A percentile compares a stretch with the other conserved stretches of the same genome.
Conservation (phyloP, 1,284 basidiomycete genomes). For the Sphagnurus paluster region DNA sequence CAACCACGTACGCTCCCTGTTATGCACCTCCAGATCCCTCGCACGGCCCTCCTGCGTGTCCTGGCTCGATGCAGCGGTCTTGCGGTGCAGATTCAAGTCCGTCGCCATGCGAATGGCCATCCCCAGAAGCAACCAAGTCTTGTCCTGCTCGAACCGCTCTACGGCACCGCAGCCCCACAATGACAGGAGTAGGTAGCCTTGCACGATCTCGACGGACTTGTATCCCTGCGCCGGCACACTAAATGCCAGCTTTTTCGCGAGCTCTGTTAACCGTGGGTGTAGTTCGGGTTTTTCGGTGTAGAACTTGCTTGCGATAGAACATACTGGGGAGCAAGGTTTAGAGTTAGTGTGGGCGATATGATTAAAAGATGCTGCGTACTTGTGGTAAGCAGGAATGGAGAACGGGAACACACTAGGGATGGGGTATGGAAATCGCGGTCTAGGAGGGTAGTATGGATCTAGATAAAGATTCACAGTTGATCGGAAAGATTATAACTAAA, state of each 20-base stretch:
- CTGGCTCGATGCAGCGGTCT: conserved; percentile 68
- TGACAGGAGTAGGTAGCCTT: conserved; percentile 83
- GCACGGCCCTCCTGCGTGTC: conserved; percentile 75
- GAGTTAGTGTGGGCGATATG: not conserved
- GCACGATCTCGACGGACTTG: conserved; percentile 95
- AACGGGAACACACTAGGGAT: conserved; percentile 86
- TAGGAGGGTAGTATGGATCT: conserved; percentile 76
- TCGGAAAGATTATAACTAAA: too few relatives aligned
- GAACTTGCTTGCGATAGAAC: conserved; percentile 91
- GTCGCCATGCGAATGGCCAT: conserved; percentile 93
- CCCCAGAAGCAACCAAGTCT: conserved; percentile 89
- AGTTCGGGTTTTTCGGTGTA: conserved; percentile 85
- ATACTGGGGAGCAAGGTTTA: conserved; percentile 61
- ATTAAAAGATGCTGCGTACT: conserved; percentile 54
- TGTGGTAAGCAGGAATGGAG: conserved; percentile 90
- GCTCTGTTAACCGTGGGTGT: conserved; percentile 76
- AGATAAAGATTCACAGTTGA: too few relatives aligned
- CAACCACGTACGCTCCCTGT: conserved; percentile 93
- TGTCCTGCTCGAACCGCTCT: conserved; percentile 94
- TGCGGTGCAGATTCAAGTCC: conserved; percentile 93
- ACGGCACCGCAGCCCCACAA: conserved; percentile 91
- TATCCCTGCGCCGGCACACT: conserved; percentile 83
- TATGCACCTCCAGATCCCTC: conserved; percentile 83
- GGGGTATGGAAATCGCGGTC: conserved; percentile 91
- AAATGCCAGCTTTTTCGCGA: conserved; percentile 92